phyloP scores from a whole-genome alignment of 2,329 filamentous ascomycete genomes.

The Sporothrix pallida region DNA sequence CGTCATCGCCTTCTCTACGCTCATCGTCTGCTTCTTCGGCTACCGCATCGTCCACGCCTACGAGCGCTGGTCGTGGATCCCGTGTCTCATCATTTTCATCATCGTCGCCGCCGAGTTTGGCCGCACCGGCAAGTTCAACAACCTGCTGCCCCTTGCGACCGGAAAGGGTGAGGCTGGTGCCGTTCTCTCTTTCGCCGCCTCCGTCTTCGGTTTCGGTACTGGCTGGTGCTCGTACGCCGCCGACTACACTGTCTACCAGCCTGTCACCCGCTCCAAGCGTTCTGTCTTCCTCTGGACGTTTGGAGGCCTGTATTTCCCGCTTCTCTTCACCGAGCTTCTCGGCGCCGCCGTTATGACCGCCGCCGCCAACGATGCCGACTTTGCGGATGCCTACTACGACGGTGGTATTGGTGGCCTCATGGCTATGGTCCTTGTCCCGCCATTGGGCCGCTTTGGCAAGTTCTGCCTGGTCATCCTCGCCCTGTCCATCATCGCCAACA shows the following conservation, averaged over 20 bases:
- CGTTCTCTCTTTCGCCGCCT: conserved; percentile 68
- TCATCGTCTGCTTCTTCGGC: conserved; percentile 74
- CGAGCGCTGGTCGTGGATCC: conserved; percentile 77
- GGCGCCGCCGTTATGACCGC: conserved; percentile 73
- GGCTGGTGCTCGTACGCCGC: conserved; percentile 68
- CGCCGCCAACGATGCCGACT: conserved; percentile 60
- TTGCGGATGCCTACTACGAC: conserved; percentile 50
- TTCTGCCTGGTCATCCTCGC: conserved; percentile 56
- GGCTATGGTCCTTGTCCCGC: conserved; percentile 51
- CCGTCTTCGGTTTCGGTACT: conserved; percentile 71
- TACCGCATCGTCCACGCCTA: conserved; percentile 79
- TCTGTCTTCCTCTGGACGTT: conserved; percentile 74
- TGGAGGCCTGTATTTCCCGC: conserved; percentile 70
- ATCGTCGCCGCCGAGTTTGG: conserved; percentile 51
- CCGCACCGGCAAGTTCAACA: conserved; percentile 56
- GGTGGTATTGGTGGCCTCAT: conserved; percentile 57
- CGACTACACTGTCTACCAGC: conserved; percentile 64
- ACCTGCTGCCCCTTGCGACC: conserved; percentile 53
- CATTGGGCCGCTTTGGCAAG: conserved; percentile 54
- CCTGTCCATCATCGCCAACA: conserved; percentile 54
- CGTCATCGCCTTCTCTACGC: conserved; percentile 71
- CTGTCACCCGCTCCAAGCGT: conserved; percentile 51
- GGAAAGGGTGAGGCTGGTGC: conserved; percentile 61
- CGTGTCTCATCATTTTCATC: conserved; percentile 58
- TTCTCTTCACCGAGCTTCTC: conserved; percentile 76